Conservation (phyloP, 208 protist genomes). For the Crithidia thermophila region DNA sequence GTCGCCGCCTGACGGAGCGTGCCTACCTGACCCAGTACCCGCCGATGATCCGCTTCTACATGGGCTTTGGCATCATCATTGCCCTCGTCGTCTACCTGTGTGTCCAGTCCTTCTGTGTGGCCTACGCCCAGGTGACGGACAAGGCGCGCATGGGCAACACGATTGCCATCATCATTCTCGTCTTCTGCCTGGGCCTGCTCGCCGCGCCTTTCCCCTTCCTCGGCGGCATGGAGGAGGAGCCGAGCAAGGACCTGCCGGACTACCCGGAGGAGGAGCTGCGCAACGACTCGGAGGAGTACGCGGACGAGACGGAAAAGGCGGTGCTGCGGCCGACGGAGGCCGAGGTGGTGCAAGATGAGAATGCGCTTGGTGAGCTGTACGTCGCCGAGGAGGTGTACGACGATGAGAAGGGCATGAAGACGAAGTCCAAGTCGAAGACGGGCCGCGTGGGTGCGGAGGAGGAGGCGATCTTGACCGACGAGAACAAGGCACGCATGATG, state of each 20-base stretch:
- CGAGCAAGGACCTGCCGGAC: constrained; percentile 36
- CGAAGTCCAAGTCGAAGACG: neutral
- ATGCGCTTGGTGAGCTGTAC: constrained; percentile 19
- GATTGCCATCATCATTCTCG: constrained; percentile 45
- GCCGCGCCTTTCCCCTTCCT: constrained; percentile 46
- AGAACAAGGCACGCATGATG: constrained; percentile 33
- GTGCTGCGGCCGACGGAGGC: constrained; percentile 10
- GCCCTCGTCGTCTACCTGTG: constrained; percentile 48
- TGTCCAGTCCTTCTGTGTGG: constrained; percentile 50
- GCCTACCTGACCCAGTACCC: constrained; percentile 64
- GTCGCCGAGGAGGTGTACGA: neutral
- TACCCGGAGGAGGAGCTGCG: constrained; percentile 13
- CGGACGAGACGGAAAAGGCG: constrained; percentile 15
- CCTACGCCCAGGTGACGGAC: constrained; percentile 40
- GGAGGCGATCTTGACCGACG: constrained; percentile 19
- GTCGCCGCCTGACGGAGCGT: constrained; percentile 52
- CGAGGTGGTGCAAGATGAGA: constrained; percentile 18
- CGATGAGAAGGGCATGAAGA: neutral
- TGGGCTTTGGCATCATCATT: constrained; percentile 47
- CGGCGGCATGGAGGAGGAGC: constrained; percentile 49
- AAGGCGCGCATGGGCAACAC: constrained; percentile 33
- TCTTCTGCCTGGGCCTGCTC: constrained; percentile 29
- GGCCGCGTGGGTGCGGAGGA: constrained; percentile 2
- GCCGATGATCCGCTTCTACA: constrained; percentile 44
- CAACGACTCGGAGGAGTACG: constrained; percentile 13